Base-by-base conservation (phyloP, 2,329 filamentous ascomycete species). In the Penicillium sp. region DNA sequence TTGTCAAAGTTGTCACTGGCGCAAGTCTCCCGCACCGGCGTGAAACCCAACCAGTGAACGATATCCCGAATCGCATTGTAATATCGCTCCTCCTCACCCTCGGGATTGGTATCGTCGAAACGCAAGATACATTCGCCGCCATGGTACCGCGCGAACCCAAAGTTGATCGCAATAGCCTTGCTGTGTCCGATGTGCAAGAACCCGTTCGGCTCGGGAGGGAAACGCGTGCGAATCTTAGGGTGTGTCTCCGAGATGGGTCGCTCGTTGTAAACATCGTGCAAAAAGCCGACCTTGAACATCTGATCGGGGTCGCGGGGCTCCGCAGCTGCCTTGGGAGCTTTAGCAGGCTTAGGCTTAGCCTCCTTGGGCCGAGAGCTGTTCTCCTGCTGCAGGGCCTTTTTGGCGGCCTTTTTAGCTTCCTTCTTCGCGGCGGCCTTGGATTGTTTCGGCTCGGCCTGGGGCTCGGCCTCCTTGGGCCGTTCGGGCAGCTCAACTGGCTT, bases 131-230 rank as follows among this genome's bases (percentile, higher is more conserved):
- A 86, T 52, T 84, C 76, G 49, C 91, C 91, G 33, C 85, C 86
- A 65, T 95, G 87, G 63, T 84, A 83, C 63, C 81, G 82, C 11
- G 93, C 91, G 66, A 96, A 97, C 5, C 91, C 91, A 71, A 97
- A 97, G 72, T 97, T 96, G 68, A 97, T 83, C 0, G 89, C 86
- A 67, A 97, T 96, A 24, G 93, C 91, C 74, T 97, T 97, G 56
- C 86, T 87, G 66, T 97, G 93, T 18, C 91, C 91, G 58, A 97
- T 86, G 65, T 96, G 90, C 8, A 96, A 79, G 66, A 86, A 96
- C 46, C 91, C 93, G 67, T 97, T 97, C 41, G 93, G 93, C 71
- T 91, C 87, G 18, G 87, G 87, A 2, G 87, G 87, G 64, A 91
- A 90, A 57, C 86, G 82, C 4, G 86, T 90, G 42, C 84, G 58